Percentiles rank a stretch among this genome's conserved stretches.
Conservation (phyloP, 106 monocot species). For the Allium cepa region DNA sequence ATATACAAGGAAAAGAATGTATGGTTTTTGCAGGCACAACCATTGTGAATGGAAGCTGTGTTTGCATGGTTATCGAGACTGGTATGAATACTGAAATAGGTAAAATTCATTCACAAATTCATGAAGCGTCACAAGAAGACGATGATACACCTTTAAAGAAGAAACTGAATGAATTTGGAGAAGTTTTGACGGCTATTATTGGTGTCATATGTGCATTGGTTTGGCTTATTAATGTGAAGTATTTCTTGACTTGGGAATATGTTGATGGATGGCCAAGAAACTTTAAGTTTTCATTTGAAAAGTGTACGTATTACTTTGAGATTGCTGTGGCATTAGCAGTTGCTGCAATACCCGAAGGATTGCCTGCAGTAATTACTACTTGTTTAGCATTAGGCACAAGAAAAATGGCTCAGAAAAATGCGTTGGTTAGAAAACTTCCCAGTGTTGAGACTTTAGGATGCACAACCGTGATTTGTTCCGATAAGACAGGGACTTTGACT, state of each 20-base stretch:
- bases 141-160: constrained; percentile 51
- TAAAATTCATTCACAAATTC: constrained; percentile 64
- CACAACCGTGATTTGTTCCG: constrained; percentile 26
- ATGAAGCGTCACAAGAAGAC: constrained; percentile 58
- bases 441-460: constrained; percentile 80
- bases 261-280: constrained; percentile 62
- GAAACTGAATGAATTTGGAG: constrained; percentile 53
- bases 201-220: constrained; percentile 61
- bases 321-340: constrained; percentile 59
- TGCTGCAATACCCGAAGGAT: constrained; percentile 62
- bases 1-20: constrained; percentile 62
- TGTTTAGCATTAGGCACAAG: constrained; percentile 67
- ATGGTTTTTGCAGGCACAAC: constrained; percentile 70
- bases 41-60: constrained; percentile 51
- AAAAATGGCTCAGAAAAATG: constrained; percentile 43
- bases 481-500: constrained; percentile 67
- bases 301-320: constrained; percentile 50
- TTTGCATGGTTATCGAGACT: constrained; percentile 45
- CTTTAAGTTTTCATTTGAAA: constrained; percentile 70
- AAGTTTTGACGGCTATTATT: constrained; percentile 47
- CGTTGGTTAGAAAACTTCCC: constrained; percentile 69
- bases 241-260: constrained; percentile 61
- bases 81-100: constrained; percentile 70
- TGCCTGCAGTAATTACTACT: constrained; percentile 73
- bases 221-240: constrained; percentile 70